Evolutionary conservation across 2,329 filamentous ascomycete genomes (phyloP), one percentile per base, ranked within the genome.

Genomic region (Eurotiales sp.): DNA sequence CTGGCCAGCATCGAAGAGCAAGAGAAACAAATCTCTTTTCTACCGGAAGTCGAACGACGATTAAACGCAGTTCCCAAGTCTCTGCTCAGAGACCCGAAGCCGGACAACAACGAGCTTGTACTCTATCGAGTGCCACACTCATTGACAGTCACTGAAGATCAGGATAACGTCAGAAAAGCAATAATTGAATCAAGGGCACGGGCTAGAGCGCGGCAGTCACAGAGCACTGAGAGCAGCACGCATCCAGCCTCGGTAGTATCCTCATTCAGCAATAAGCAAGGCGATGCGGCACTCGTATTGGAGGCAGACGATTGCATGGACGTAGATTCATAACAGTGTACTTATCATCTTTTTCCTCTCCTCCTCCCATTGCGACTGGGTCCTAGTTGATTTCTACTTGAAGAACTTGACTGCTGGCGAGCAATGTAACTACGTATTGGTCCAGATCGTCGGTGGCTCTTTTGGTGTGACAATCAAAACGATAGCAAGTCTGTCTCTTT

Each of bases 41-140:
- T 95, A 0, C 85, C 90, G 0, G 88, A 95, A 65, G 87, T 97
- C 50, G 86, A 92, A 65, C 89, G 87, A 70, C 86, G 88, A 64
- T 78, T 97, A 47, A 79, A 78, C 56, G 78, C 80, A 53, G 85
- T 86, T 55, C 88, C 90, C 46, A 83, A 76, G 39, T 80, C 84
- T 15, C 66, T 95, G 40, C 77, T 91, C 5, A 74, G 67, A n/a
- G 66, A 70, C 37, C 43, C 27, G 11, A 65, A 70, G 10, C 69
- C 71, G 39, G 80, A 64, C 65, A 70, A 64, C 65, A 70, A 82
- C 75, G 76, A 82, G 64, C 62, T 97, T 56, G 87, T 99, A 14
- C 80, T 97, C 32, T 97, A 97, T 71, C 81, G 78, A 56, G 83
- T 93, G 45, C 90, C 91, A 6, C 78, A 79, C 43, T 90, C 88